These are phyloP conservation scores for Oxytropis ochrocephala DNA, from an alignment of 306 rosid genomes.

Conservation along the genomic window DNA sequence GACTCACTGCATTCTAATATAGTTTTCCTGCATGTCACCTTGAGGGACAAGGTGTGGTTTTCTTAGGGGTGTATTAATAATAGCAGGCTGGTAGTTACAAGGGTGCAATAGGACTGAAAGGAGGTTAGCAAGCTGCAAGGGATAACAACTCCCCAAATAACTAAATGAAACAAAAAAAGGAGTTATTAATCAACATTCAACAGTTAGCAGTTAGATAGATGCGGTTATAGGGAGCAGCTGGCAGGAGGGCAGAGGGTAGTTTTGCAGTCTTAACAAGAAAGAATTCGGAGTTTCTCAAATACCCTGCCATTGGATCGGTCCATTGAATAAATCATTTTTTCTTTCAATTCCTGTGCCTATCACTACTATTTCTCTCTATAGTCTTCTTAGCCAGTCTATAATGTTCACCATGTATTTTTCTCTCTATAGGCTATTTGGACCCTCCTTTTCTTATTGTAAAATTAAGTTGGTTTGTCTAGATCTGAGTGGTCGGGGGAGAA, in stretches of 20 bases:
- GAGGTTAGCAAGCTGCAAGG: too few relatives aligned
- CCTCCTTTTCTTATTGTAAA: not conserved
- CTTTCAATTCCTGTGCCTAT: not conserved
- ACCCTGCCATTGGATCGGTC: not conserved
- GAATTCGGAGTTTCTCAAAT: not conserved
- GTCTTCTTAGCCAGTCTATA: not conserved
- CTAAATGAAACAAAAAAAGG: not conserved
- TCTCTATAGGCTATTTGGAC: not conserved
- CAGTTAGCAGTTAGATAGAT: not conserved
- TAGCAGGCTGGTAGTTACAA: too few relatives aligned
- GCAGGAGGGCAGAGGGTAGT: not conserved
- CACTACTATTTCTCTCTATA: not conserved
- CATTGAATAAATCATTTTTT: not conserved
- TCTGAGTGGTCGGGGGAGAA: not conserved
- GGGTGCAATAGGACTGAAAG: too few relatives aligned
- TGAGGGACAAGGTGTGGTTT: too few relatives aligned
- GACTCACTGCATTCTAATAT: too few relatives aligned
- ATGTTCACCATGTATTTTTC: not conserved
- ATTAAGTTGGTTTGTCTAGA: not conserved
- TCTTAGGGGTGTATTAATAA: too few relatives aligned
- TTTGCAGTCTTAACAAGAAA: not conserved
- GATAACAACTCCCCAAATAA: not conserved
- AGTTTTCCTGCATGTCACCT: too few relatives aligned
- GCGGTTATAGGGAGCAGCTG: not conserved
- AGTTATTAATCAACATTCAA: not conserved